phyloP scores from a whole-genome alignment of 306 rosid genomes.

The Corylus avellana region DNA sequence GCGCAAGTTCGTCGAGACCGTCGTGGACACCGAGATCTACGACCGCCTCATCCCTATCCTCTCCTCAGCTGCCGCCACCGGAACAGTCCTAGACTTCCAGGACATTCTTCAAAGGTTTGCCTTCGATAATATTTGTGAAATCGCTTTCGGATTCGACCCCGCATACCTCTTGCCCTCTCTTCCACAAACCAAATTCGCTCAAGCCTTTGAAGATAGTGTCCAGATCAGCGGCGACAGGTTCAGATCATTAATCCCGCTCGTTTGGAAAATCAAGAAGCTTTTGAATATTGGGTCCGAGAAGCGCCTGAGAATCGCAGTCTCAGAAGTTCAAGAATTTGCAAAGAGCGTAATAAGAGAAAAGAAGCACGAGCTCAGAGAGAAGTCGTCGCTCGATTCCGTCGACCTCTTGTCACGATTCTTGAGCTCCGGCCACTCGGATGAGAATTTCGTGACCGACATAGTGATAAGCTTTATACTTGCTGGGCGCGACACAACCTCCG shows the following conservation, averaged over 20 bases:
- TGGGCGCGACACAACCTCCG: conserved; percentile 66
- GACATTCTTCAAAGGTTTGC: conserved; percentile 74
- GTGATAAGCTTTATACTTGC: conserved; percentile 66
- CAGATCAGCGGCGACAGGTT: conserved; percentile 43
- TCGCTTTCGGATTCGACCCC: conserved; percentile 72
- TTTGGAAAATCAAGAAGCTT: conserved; percentile 48
- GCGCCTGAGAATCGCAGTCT: conserved; percentile 16
- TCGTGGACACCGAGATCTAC: conserved; percentile 58
- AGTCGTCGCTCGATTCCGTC: conserved; percentile 25
- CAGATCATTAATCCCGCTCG: background rate
- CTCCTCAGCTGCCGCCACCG: background rate
- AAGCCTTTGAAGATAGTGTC: conserved; percentile 50
- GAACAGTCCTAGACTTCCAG: conserved; percentile 43
- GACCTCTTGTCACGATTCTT: conserved; percentile 58
- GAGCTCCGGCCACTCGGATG: conserved; percentile 53
- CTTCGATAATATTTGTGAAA: conserved; percentile 62
- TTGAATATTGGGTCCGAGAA: conserved; percentile 49
- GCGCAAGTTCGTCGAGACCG: conserved; percentile 55
- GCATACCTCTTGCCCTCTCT: conserved; percentile 55
- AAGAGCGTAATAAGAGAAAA: conserved; percentile 38
- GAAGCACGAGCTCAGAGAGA: conserved; percentile 39
- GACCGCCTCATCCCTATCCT: conserved; percentile 57
- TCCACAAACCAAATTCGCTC: conserved; percentile 42
- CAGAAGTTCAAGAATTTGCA: conserved; percentile 53
- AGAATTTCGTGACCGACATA: conserved; percentile 46